Percentiles rank a stretch among this genome's conserved stretches.
Conservation (phyloP, 1,284 basidiomycete species). For the Puccinia novopanici region DNA sequence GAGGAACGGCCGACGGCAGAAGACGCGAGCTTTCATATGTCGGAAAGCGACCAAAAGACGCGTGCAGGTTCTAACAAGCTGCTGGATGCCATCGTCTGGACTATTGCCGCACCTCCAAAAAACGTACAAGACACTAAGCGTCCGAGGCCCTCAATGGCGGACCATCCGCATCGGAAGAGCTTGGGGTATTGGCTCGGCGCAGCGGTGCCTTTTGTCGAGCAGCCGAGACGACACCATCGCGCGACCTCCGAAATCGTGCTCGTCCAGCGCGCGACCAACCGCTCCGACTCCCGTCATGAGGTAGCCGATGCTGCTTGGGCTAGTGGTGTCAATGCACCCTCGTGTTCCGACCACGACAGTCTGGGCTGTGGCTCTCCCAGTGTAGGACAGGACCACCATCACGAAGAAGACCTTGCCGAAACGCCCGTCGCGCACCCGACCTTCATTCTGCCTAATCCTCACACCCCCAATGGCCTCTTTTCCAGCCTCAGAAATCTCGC, state of each 20-base stretch:
- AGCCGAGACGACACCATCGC: not conserved
- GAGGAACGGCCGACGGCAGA: not conserved
- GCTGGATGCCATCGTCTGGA: slow-evolving; percentile 18
- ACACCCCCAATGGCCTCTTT: not conserved
- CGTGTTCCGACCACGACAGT: not conserved
- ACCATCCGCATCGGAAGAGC: slow-evolving; percentile 9
- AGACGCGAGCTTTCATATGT: not conserved
- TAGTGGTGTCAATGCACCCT: too few species aligned
- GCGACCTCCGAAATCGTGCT: not conserved
- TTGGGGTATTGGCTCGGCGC: slow-evolving; percentile 1
- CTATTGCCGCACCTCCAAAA: slow-evolving; percentile 12
- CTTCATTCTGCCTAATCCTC: slow-evolving; percentile 8
- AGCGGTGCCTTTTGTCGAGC: not conserved
- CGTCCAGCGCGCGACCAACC: not conserved
- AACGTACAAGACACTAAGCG: not conserved
- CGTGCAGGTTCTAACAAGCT: not conserved
- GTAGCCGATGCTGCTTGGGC: not conserved
- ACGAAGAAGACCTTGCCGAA: not conserved
- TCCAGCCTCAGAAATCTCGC: not conserved
- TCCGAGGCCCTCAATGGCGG: not conserved
- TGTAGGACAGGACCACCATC: not conserved
- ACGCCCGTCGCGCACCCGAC: slow-evolving; percentile 1
- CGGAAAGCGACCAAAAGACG: not conserved
- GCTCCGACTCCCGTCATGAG: not conserved
- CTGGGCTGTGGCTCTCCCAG: too few species aligned